A percentile compares a stretch with the other conserved stretches of the same genome.
These are phyloP conservation scores for Wickerhamiella australiensis DNA, from an alignment of 805 yeast species.

Conservation along the genomic window DNA sequence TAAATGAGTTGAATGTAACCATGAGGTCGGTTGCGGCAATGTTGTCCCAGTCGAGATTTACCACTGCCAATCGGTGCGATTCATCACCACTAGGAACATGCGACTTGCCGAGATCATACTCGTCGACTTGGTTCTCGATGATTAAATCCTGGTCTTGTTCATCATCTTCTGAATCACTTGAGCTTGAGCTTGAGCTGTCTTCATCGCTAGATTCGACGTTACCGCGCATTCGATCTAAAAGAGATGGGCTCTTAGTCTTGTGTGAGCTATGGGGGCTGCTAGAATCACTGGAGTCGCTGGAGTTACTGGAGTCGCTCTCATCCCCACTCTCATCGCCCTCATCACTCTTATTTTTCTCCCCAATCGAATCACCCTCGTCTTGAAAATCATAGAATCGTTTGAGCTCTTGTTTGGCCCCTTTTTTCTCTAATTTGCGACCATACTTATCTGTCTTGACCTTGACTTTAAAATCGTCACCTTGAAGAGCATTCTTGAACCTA, in stretches of 20 bases:
- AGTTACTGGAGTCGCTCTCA: background rate
- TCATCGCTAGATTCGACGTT: conserved; percentile 12
- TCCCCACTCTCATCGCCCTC: background rate
- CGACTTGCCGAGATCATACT: conserved; percentile 28
- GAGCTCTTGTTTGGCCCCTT: conserved; percentile 38
- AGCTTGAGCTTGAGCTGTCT: conserved; percentile 11
- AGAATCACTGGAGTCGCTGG: background rate
- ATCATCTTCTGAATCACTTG: conserved; percentile 12
- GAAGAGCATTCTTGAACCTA: conserved; percentile 63
- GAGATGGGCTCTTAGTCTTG: conserved; percentile 9
- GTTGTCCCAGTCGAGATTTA: conserved; percentile 96
- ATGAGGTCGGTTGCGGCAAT: conserved; percentile 73
- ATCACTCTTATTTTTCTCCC: conserved; percentile 16
- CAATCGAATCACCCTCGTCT: conserved; percentile 25
- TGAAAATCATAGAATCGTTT: conserved; percentile 54
- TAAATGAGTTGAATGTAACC: conserved; percentile 80
- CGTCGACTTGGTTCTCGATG: conserved; percentile 22
- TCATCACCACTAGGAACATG: conserved; percentile 85
- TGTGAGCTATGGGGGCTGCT: no score
- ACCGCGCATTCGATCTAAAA: conserved; percentile 22
- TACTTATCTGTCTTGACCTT: conserved; percentile 60
- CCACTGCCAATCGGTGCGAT: conserved; percentile 70
- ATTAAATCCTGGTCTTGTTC: conserved; percentile 17
- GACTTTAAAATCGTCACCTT: conserved; percentile 41
- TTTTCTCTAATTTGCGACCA: conserved; percentile 57